A percentile compares a stretch with the other conserved stretches of the same genome.
These are phyloP conservation scores for Isatis tinctoria DNA, from an alignment of 345 rosid genomes.

Conservation along the genomic window DNA sequence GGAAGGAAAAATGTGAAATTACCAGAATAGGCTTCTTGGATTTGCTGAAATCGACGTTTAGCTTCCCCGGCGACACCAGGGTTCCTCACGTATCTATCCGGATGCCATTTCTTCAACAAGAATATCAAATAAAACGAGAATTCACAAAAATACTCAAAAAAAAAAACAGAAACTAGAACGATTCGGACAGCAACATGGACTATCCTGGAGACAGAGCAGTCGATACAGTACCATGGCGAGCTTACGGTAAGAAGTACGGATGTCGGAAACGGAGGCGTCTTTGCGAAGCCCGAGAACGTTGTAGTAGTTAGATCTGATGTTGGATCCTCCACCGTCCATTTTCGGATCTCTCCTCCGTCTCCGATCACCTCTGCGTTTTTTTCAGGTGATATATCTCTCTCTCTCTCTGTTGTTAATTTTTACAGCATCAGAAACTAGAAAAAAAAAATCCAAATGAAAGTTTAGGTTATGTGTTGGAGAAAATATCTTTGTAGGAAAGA, in stretches of 20 bases:
- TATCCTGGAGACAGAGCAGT: not conserved
- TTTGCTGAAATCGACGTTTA: slow-evolving; percentile 80
- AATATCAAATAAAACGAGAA: not conserved
- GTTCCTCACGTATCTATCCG: slow-evolving; percentile 58
- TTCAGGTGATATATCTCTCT: not conserved
- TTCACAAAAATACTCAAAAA: not conserved
- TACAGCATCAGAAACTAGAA: not conserved
- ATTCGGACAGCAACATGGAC: too few species aligned
- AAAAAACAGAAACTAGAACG: too few species aligned
- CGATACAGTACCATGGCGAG: slow-evolving; percentile 67
- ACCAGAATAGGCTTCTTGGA: slow-evolving; percentile 96
- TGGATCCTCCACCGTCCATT: slow-evolving; percentile 69
- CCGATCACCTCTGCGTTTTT: not conserved
- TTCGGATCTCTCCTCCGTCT: slow-evolving; percentile 8
- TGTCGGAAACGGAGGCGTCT: slow-evolving; percentile 78
- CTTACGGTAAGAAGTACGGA: slow-evolving; percentile 77
- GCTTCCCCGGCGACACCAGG: slow-evolving; percentile 69
- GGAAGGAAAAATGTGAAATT: not conserved
- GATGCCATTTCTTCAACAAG: slow-evolving; percentile 75
- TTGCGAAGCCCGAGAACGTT: slow-evolving; percentile 70
- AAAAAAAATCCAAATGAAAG: not conserved
- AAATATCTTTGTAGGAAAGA: not conserved
- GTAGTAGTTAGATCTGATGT: slow-evolving; percentile 66
- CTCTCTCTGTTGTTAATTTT: not conserved
- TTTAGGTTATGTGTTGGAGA: not conserved